Conservation (phyloP, 768 basidiomycete species). For the Hirschioporus abietinus region DNA sequence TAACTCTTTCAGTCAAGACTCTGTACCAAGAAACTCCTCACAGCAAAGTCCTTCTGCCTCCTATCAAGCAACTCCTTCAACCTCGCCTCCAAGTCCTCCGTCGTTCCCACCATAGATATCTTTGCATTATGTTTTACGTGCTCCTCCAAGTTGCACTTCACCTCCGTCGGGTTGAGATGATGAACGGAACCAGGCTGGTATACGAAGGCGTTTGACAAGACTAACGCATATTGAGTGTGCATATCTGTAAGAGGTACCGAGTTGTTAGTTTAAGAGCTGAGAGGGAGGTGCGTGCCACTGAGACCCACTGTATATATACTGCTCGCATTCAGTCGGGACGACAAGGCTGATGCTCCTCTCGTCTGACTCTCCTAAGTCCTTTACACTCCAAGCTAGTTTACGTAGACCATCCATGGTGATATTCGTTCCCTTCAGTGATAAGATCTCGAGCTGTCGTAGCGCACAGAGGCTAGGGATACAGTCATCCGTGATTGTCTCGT, state of each 20-base stretch:
- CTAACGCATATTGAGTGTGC: conserved; percentile 40
- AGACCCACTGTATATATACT: conserved; percentile 47
- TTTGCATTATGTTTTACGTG: conserved; percentile 44
- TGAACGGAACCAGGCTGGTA: conserved; percentile 45
- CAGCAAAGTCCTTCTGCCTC: conserved; percentile 46
- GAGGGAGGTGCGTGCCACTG: neutral
- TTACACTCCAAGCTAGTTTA: conserved; percentile 29
- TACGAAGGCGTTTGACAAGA: conserved; percentile 20
- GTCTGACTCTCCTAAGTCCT: conserved; percentile 27
- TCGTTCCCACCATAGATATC: conserved; percentile 42
- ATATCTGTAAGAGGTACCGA: conserved; percentile 31
- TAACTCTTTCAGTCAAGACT: neutral
- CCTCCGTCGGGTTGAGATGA: conserved; percentile 32
- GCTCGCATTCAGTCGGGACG: conserved; percentile 47
- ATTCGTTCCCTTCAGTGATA: conserved; percentile 49
- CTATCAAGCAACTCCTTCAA: conserved; percentile 40
- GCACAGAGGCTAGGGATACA: conserved; percentile 49
- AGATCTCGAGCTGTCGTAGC: conserved; percentile 40
- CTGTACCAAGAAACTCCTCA: conserved; percentile 27
- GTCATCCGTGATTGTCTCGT: conserved; percentile 51
- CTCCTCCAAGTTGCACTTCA: conserved; percentile 52
- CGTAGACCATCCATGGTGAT: conserved; percentile 57
- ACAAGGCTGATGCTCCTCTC: conserved; percentile 43
- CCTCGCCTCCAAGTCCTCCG: conserved; percentile 43
- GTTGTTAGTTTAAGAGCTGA: neutral